A percentile compares a stretch with the other conserved stretches of the same genome.
Evolutionary conservation across 1,284 basidiomycete species (phyloP).

Genomic region (Cutaneotrichosporon sp.): DNA sequence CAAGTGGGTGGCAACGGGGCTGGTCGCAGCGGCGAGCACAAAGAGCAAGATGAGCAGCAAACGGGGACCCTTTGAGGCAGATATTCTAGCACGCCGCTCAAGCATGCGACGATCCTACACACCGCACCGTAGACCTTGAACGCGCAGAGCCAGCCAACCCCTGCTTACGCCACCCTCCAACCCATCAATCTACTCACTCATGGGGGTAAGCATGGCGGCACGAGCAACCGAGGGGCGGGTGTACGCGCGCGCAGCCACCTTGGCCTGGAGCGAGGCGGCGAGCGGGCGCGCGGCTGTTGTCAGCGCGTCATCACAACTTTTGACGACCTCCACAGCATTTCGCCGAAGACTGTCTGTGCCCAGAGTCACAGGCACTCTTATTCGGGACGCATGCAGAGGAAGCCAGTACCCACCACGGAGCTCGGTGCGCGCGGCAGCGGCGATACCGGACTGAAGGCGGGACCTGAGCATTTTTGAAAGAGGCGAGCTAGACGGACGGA

Average conservation of each 20-base stretch:
- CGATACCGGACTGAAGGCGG: slow-evolving; percentile 31
- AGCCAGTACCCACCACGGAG: slow-evolving; percentile 30
- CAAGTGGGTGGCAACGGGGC: not conserved
- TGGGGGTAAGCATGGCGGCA: slow-evolving; percentile 21
- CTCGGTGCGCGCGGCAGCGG: slow-evolving; percentile 35
- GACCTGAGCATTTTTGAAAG: slow-evolving; percentile 37
- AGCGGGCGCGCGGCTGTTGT: slow-evolving; percentile 16
- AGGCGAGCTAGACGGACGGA: slow-evolving; percentile 1
- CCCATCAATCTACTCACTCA: slow-evolving; percentile 1
- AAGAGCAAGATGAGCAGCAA: not conserved
- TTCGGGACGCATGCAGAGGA: slow-evolving; percentile 14
- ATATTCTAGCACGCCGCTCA: too few relatives aligned
- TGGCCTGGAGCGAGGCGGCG: slow-evolving; percentile 13
- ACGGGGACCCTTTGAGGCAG: too few relatives aligned
- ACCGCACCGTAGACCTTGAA: not conserved
- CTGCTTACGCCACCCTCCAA: not conserved
- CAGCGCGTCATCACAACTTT: not conserved
- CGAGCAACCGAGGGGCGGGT: slow-evolving; percentile 21
- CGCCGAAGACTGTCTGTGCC: not conserved
- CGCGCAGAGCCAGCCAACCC: not conserved
- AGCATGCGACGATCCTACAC: not conserved
- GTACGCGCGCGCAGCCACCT: slow-evolving; percentile 19
- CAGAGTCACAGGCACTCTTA: not conserved
- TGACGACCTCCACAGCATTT: slow-evolving; percentile 3
- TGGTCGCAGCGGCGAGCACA: not conserved